Percentiles rank a stretch among this genome's conserved stretches.
phyloP scores from a whole-genome alignment of 306 rosid genomes.

The Pueraria montana region DNA sequence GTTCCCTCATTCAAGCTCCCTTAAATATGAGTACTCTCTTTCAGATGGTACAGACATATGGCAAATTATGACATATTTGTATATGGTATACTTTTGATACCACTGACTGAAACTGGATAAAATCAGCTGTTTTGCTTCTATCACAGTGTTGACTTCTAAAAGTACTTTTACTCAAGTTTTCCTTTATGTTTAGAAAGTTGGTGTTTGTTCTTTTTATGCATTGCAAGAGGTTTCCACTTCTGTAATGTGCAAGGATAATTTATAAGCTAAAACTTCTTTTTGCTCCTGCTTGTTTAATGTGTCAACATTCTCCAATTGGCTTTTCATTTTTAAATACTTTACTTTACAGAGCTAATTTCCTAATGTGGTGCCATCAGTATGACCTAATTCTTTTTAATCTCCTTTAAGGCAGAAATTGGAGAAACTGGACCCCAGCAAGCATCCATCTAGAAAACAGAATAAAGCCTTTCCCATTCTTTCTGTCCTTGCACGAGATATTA shows the following conservation, averaged over 20 bases:
- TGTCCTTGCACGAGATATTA: slow-evolving; percentile 73
- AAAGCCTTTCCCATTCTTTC: slow-evolving; percentile 63
- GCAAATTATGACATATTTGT: slow-evolving; percentile 46
- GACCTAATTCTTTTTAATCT: slow-evolving; percentile 57
- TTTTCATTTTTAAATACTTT: slow-evolving; percentile 16
- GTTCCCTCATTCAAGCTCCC: slow-evolving; percentile 54
- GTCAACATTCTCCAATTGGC: neutral
- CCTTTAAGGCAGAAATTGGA: slow-evolving; percentile 74
- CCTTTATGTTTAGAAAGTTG: neutral
- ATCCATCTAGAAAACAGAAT: slow-evolving; percentile 67
- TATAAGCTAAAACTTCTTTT: slow-evolving; percentile 18
- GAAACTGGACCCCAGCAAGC: slow-evolving; percentile 64
- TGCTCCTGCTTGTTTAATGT: neutral
- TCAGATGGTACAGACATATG: slow-evolving; percentile 14
- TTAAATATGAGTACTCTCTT: slow-evolving; percentile 35
- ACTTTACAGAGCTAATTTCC: slow-evolving; percentile 26
- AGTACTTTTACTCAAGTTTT: neutral
- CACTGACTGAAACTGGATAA: slow-evolving; percentile 23
- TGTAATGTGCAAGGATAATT: neutral
- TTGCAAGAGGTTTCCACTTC: neutral
- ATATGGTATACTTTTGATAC: slow-evolving; percentile 30
- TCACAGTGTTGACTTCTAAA: slow-evolving; percentile 3
- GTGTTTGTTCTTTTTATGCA: neutral
- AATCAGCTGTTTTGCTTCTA: slow-evolving; percentile 14
- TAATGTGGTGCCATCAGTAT: slow-evolving; percentile 27